A percentile compares a stretch with the other conserved stretches of the same genome.
phyloP scores from a whole-genome alignment of 139 green algal genomes.

The Micractinium sp. region DNA sequence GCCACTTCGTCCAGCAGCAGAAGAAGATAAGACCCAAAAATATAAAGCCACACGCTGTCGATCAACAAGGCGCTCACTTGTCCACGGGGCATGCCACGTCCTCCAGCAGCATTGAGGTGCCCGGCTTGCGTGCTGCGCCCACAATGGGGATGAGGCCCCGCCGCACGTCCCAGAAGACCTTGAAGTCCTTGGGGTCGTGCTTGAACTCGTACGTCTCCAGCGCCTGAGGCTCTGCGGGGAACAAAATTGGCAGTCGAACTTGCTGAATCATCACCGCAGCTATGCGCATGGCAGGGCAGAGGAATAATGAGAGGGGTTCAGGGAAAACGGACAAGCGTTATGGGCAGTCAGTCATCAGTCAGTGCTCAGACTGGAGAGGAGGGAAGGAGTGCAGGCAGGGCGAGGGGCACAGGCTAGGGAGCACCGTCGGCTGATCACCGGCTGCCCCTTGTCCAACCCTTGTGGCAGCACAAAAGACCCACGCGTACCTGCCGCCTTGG shows the following conservation, averaged over 20 bases:
- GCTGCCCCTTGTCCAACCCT: no score
- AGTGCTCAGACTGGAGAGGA: no score
- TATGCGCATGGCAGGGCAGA: no score
- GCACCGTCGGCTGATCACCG: background rate
- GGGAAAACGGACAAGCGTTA: no score
- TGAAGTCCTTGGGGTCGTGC: slow-evolving; percentile 82
- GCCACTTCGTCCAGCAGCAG: no score
- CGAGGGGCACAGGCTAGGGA: background rate
- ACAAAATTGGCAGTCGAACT: background rate
- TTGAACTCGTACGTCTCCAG: slow-evolving; percentile 87
- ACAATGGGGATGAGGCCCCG: slow-evolving; percentile 98
- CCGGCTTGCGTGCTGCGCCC: slow-evolving; percentile 86
- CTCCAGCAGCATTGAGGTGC: slow-evolving; percentile 97
- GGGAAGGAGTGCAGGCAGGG: no score
- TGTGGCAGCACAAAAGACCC: background rate
- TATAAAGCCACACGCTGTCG: background rate
- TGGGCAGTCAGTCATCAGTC: no score
- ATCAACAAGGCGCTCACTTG: slow-evolving; percentile 49
- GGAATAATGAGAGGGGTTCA: no score
- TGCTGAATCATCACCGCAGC: no score
- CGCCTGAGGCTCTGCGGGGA: slow-evolving; percentile 46
- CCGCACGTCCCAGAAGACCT: slow-evolving; percentile 94
- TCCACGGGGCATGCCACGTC: slow-evolving; percentile 97
- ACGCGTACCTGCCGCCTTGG: slow-evolving; percentile 49
- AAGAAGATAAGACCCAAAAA: no score